Base-by-base conservation (phyloP, 805 yeast genomes). In the Teunomyces funiuensis region DNA sequence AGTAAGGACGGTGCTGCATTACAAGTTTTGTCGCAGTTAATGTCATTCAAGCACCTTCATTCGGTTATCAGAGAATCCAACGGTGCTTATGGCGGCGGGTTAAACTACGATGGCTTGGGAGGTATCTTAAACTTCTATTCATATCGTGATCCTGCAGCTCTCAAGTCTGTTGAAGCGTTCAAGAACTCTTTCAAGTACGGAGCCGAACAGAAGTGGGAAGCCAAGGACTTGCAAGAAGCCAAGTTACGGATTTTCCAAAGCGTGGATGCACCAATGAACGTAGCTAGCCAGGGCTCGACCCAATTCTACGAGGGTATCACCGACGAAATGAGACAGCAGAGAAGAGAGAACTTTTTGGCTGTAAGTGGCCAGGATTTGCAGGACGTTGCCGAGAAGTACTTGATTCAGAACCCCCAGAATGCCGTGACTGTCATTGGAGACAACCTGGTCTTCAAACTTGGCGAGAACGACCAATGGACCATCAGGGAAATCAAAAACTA, bases 41-140 rank as follows among this genome's bases (percentile, higher is more conserved):
- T 89, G 51, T 83, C 96, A 0, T 90, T 84, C 64, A 87, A 85
- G 55, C 79, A 86, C 51, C 68, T 93, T 37, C 99, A 93, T 61
- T 78, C 88, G 9, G 96, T 89, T 49, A 81, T 93, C 28, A 78
- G 99, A 50, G 99, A 93, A 58, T 81, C 91, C 55, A 96, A 96
- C 43, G 99, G 99, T 44, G 99, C 99, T 0, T 93, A 93, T 58
- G 99, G 99, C 6, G 98, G 96, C 5, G 99, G 99, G 3, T 85
- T 95, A 4, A 66, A 77, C 6, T 93, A 83, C 60, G 86, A 83
- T 58, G 88, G 91, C 0, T 58, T 87, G 16, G 88, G 85, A 38
- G 98, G 97, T 0, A 53, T 82, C 2, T 79, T 91, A 54, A 77
- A 85, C 25, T 88, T 75, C 65, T 93, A 85, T 65, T 89, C 98